phyloP scores from a whole-genome alignment of 2,329 filamentous ascomycete species.

The Penicillium sp. region DNA sequence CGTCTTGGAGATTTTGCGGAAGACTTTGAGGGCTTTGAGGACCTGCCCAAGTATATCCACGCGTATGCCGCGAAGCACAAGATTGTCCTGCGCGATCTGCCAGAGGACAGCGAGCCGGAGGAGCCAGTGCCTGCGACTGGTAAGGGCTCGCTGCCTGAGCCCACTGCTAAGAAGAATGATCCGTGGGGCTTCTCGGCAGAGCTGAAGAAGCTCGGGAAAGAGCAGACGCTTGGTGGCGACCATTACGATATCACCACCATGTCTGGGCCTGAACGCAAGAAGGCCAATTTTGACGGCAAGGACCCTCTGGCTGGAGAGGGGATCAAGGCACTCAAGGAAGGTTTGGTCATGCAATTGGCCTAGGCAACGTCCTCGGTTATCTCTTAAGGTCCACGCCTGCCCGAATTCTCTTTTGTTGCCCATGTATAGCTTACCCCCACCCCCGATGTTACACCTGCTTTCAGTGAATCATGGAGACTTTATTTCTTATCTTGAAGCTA shows the following conservation, averaged over 20 bases:
- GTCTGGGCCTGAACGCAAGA: constrained; percentile 43
- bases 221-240: constrained; percentile 46
- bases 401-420: neutral
- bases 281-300: constrained; percentile 39
- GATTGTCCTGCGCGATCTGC: constrained; percentile 28
- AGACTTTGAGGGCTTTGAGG: neutral
- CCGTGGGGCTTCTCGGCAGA: constrained; percentile 14
- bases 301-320: constrained; percentile 45
- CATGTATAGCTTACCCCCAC: neutral
- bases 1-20: constrained; percentile 3
- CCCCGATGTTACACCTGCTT: no score
- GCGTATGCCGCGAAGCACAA: constrained; percentile 30
- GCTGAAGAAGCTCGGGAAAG: neutral
- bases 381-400: neutral
- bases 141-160: constrained; percentile 33
- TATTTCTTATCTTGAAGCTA: neutral
- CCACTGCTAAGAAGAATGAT: constrained; percentile 13
- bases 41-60: constrained; percentile 14
- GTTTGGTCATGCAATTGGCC: constrained; percentile 37
- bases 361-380: neutral
- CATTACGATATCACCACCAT: constrained; percentile 46
- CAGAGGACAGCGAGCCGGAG: constrained; percentile 30
- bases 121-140: constrained; percentile 8
- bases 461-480: neutral
- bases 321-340: constrained; percentile 47